Percentiles rank a stretch among this genome's conserved stretches.
Conservation (phyloP, 192 early-diverging fungal species). For the Chytriomyces sp. region DNA sequence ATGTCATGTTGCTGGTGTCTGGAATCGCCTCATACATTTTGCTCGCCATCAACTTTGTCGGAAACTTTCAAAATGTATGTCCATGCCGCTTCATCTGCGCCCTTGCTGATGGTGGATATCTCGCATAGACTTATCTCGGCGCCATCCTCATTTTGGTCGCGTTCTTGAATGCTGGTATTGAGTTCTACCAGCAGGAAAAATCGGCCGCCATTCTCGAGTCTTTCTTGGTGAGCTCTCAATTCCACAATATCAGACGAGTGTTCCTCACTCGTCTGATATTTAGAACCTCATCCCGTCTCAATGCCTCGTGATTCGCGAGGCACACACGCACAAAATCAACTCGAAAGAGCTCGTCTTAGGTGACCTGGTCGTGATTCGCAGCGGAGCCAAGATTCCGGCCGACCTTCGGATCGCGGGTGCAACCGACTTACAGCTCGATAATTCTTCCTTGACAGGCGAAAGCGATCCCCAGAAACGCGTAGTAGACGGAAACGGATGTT, state of each 20-base stretch:
- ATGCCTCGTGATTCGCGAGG: slow-evolving; percentile 73
- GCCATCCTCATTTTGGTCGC: slow-evolving; percentile 86
- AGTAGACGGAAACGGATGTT: slow-evolving; percentile 51
- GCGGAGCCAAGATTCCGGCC: slow-evolving; percentile 51
- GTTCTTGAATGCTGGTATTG: slow-evolving; percentile 87
- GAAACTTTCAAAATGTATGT: slow-evolving; percentile 79
- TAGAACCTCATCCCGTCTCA: slow-evolving; percentile 78
- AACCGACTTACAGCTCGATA: slow-evolving; percentile 47
- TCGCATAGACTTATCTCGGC: slow-evolving; percentile 78
- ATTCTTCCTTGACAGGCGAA: slow-evolving; percentile 49
- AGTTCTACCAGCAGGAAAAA: slow-evolving; percentile 92
- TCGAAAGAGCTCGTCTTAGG: slow-evolving; percentile 48
- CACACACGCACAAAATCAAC: slow-evolving; percentile 59
- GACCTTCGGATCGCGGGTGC: slow-evolving; percentile 39
- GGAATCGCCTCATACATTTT: slow-evolving; percentile 85
- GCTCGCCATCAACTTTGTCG: slow-evolving; percentile 71
- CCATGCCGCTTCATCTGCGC: not conserved
- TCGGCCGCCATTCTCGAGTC: slow-evolving; percentile 85
- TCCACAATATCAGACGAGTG: not conserved
- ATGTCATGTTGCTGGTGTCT: slow-evolving; percentile 81
- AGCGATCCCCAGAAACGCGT: slow-evolving; percentile 67
- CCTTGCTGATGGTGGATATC: not conserved
- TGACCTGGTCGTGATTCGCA: slow-evolving; percentile 43
- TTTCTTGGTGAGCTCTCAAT: slow-evolving; percentile 81
- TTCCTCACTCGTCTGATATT: too few relatives aligned